Conservation (phyloP, 192 early-diverging fungal genomes). For the Podila horticola region DNA sequence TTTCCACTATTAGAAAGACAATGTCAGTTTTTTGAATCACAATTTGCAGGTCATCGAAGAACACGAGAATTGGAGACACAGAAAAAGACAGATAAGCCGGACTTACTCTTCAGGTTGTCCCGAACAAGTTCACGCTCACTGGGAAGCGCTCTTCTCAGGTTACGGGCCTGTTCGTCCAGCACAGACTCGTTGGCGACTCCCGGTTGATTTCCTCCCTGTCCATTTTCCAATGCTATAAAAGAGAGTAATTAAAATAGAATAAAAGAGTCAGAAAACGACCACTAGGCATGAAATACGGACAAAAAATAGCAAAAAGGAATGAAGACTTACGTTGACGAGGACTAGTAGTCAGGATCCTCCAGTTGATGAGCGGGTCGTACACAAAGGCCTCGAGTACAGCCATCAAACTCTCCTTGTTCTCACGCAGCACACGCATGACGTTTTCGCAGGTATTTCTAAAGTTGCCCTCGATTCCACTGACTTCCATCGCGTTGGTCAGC, state of each 20-base stretch:
- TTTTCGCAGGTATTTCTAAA: slow-evolving; percentile 96
- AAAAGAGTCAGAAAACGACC: neutral
- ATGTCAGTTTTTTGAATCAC: too few species aligned
- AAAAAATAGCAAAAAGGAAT: neutral
- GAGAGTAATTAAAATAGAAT: neutral
- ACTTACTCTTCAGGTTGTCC: slow-evolving; percentile 56
- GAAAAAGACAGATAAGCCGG: slow-evolving; percentile 3
- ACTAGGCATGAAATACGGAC: neutral
- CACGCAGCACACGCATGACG: slow-evolving; percentile 94
- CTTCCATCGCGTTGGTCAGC: slow-evolving; percentile 99
- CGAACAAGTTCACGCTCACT: slow-evolving; percentile 45
- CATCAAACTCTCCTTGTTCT: slow-evolving; percentile 97
- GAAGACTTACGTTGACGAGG: slow-evolving; percentile 48
- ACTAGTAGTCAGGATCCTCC: slow-evolving; percentile 76
- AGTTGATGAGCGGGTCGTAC: slow-evolving; percentile 95
- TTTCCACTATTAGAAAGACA: slow-evolving; percentile 44
- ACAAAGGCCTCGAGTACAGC: slow-evolving; percentile 98
- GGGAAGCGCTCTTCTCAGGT: slow-evolving; percentile 31
- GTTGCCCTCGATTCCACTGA: slow-evolving; percentile 94
- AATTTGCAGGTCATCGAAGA: too few species aligned
- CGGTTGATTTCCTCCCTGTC: slow-evolving; percentile 26
- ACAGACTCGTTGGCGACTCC: slow-evolving; percentile 18
- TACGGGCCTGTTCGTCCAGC: slow-evolving; percentile 46
- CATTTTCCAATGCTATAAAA: slow-evolving; percentile 38
- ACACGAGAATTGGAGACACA: too few species aligned